These are phyloP conservation scores for Zygosaccharomyces gambellarensis DNA, from an alignment of 805 yeast species.

Conservation along the genomic window DNA sequence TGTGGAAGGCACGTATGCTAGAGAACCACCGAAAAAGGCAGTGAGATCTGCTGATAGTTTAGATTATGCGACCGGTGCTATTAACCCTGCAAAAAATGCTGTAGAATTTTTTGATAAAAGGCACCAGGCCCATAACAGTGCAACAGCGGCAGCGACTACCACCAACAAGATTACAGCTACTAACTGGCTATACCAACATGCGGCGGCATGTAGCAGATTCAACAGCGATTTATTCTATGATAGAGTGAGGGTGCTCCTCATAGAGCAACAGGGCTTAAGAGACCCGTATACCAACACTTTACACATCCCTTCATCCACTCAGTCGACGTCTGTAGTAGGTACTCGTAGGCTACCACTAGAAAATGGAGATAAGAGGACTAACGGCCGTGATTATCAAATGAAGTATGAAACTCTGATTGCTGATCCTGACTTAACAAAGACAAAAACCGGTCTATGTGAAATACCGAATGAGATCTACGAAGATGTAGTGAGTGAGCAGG, in stretches of 20 bases:
- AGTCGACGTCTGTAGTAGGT: conserved; percentile 49
- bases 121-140: conserved; percentile 19
- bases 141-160: conserved; percentile 35
- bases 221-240: conserved; percentile 60
- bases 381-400: conserved; percentile 33
- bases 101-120: conserved; percentile 39
- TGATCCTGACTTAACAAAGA: conserved; percentile 44
- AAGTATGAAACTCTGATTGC: conserved; percentile 44
- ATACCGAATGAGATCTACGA: conserved; percentile 58
- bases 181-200: conserved; percentile 82
- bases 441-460: conserved; percentile 57
- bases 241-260: conserved; percentile 45
- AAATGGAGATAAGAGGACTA: conserved; percentile 27
- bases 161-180: conserved; percentile 48
- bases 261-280: conserved; percentile 50
- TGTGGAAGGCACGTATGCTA: conserved; percentile 50
- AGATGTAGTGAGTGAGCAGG: conserved; percentile 52
- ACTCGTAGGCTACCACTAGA: conserved; percentile 20
- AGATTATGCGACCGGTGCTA: conserved; percentile 11
- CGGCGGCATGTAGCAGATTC: conserved; percentile 67
- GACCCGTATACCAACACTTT: conserved; percentile 83
- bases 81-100: conserved; percentile 35
- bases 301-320: conserved; percentile 70
- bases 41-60: conserved; percentile 16
- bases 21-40: conserved; percentile 27